These are phyloP conservation scores for Torulaspora delbrueckii DNA, from an alignment of 805 yeast genomes.

Conservation along the genomic window DNA sequence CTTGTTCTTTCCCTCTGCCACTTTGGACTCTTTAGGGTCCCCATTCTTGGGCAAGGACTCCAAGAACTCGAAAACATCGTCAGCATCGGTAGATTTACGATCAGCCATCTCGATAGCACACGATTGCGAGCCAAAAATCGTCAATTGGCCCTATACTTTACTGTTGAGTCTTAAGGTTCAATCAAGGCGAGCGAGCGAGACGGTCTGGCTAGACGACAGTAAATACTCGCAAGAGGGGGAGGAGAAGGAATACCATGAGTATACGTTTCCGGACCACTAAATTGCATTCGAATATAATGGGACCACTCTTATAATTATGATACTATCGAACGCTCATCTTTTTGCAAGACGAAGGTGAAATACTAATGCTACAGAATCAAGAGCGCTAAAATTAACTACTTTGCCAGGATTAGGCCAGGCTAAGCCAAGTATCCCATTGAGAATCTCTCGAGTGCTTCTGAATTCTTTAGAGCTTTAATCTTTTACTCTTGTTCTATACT, in stretches of 20 bases:
- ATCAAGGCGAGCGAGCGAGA: neutral
- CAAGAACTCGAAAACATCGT: slow-evolving; percentile 73
- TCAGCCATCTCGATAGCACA: slow-evolving; percentile 15
- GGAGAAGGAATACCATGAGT: neutral
- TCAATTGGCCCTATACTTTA: neutral
- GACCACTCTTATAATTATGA: neutral
- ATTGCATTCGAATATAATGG: neutral
- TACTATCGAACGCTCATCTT: too few relatives aligned
- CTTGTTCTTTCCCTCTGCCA: slow-evolving; percentile 17
- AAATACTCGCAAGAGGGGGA: neutral
- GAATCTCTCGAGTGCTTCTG: neutral
- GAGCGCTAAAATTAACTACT: neutral
- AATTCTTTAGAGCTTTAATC: neutral
- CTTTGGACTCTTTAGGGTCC: slow-evolving; percentile 19
- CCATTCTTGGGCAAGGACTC: slow-evolving; percentile 65
- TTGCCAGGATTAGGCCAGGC: neutral
- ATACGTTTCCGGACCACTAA: neutral
- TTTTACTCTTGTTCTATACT: neutral
- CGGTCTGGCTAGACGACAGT: neutral
- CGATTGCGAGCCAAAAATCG: neutral
- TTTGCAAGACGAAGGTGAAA: neutral
- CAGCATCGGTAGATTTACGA: slow-evolving; percentile 47
- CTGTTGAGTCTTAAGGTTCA: neutral
- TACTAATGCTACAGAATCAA: neutral
- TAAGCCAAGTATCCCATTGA: neutral